Evolutionary conservation across 441 rosid species (phyloP).

Genomic region (Sinapis alba): DNA sequence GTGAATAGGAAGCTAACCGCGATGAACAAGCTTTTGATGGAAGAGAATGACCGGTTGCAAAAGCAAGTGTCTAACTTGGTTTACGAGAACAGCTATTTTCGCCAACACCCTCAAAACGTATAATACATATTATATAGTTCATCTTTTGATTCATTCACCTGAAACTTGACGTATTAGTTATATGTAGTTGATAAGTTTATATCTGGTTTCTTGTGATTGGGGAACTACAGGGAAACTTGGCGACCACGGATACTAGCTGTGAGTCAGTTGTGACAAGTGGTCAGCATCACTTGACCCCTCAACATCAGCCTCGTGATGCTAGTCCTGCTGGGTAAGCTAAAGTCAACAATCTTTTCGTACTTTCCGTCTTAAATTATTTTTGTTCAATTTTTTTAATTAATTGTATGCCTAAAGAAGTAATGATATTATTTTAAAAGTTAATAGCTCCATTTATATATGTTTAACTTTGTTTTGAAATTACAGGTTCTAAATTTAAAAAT

Average conservation of each 20-base stretch:
- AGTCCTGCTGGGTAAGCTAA: constrained; percentile 78
- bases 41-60: constrained; percentile 75
- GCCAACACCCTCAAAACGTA: constrained; percentile 69
- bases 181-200: not conserved
- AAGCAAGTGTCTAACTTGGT: constrained; percentile 77
- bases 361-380: too few relatives aligned
- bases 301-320: constrained; percentile 77
- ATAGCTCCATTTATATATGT: too few relatives aligned
- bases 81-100: constrained; percentile 71
- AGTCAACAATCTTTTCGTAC: not conserved
- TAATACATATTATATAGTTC: constrained; percentile 8
- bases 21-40: constrained; percentile 78
- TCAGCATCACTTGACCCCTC: constrained; percentile 75
- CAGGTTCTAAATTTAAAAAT: too few relatives aligned
- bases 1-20: constrained; percentile 75
- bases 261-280: constrained; percentile 80
- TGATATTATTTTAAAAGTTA: too few relatives aligned
- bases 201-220: not conserved
- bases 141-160: constrained; percentile 11
- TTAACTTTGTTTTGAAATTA: too few relatives aligned
- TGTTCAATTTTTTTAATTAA: too few relatives aligned
- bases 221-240: constrained; percentile 49
- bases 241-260: constrained; percentile 74
- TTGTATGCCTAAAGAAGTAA: too few relatives aligned
- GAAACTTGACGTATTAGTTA: constrained; percentile 20